Conservation (phyloP, 768 basidiomycete genomes). For the Rhodotorula babjevae region DNA sequence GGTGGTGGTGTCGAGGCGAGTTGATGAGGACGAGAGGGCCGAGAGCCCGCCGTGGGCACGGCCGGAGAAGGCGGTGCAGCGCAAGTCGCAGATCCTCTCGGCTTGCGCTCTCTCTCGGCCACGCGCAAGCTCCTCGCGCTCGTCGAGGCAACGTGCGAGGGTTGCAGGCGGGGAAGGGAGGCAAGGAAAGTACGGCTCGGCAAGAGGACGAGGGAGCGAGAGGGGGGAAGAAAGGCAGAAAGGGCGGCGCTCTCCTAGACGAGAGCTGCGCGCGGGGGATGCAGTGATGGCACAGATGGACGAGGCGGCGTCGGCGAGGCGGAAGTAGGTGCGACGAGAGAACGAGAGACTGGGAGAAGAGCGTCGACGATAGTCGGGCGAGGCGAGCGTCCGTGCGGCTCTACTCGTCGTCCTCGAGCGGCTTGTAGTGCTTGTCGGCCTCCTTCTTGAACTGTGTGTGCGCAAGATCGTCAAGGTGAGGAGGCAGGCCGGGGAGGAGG, state of each 20-base stretch:
- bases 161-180: too few relatives aligned
- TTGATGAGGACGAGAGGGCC: neutral
- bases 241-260: too few relatives aligned
- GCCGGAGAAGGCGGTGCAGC: too few relatives aligned
- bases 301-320: neutral
- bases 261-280: too few relatives aligned
- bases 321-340: neutral
- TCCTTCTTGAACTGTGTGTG: slow-evolving; percentile 32
- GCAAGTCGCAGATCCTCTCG: neutral
- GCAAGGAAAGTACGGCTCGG: too few relatives aligned
- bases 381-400: neutral
- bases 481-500: neutral
- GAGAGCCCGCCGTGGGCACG: too few relatives aligned
- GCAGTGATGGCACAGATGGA: neutral
- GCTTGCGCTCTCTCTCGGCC: too few relatives aligned
- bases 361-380: too few relatives aligned
- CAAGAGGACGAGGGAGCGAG: too few relatives aligned
- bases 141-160: too few relatives aligned
- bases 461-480: neutral
- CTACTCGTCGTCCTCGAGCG: slow-evolving; percentile 36
- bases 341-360: neutral
- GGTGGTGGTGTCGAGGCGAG: neutral
- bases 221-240: too few relatives aligned
- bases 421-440: slow-evolving; percentile 39
- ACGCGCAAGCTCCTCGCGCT: too few relatives aligned